Conservation (phyloP, 2,329 filamentous ascomycete genomes). For the Colletotrichum zoysiae region DNA sequence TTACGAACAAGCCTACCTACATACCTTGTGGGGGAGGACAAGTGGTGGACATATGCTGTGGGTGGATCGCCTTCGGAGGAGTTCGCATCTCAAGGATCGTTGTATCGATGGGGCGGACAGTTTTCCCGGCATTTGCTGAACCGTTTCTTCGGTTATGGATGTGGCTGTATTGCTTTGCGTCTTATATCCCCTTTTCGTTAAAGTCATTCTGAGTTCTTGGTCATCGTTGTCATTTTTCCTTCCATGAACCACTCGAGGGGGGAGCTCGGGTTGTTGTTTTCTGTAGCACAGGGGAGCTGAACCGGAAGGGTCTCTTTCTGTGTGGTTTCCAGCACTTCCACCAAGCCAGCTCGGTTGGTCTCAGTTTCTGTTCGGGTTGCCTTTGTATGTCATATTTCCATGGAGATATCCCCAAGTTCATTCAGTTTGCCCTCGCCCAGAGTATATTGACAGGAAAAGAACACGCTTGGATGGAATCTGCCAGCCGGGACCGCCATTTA, state of each 20-base stretch:
- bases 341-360: not conserved
- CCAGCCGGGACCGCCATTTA: not conserved
- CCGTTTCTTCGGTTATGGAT: conserved; percentile 5
- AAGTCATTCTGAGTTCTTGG: not conserved
- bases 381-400: not conserved
- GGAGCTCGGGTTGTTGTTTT: not conserved
- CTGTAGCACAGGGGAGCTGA: not conserved
- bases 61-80: not conserved
- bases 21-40: conserved; percentile 2
- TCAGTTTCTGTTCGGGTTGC: not conserved
- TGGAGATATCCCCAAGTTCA: not conserved
- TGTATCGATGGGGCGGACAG: conserved; percentile 4
- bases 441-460: not conserved
- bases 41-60: conserved; percentile 2
- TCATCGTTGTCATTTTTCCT: not conserved
- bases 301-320: not conserved
- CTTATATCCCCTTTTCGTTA: conserved; percentile 2
- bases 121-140: conserved; percentile 4
- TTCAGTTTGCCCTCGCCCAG: not conserved
- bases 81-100: not conserved
- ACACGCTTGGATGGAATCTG: not conserved
- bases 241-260: not conserved
- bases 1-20: not conserved
- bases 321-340: not conserved
- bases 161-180: conserved; percentile 9